Evolutionary conservation across 1,284 basidiomycete genomes (phyloP), one percentile per base, ranked within the genome.

Genomic region (Ustilago shanxiensis): DNA sequence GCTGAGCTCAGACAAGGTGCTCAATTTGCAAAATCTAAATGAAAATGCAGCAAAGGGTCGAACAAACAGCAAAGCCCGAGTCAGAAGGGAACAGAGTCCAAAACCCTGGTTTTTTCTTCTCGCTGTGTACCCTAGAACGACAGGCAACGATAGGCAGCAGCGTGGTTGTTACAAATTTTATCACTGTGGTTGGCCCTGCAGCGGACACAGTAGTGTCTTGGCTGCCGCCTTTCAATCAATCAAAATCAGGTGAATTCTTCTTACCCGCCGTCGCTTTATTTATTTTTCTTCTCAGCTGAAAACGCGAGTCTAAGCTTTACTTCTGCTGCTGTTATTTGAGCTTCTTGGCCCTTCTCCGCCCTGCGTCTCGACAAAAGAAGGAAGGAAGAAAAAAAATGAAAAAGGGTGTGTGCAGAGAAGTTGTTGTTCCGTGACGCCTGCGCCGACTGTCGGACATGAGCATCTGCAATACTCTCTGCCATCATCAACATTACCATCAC

Each of bases 121-220:
- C 16, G 9, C 24, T 28, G 10, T 16, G 7, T 9, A 3, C 8
- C 35, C 35, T 7, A 11, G 35, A 33, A 7, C 8, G 35, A 16
- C 35, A 37, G 8, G 35, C 35, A 37, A n/a, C 24, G 18, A 24
- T 45, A n/a, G n/a, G n/a, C n/a, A n/a, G n/a, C n/a, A n/a, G n/a
- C 29, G 49, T 50, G 28, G 28, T 50, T 50, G 49, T 28, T 29
- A 50, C 49, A 50, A 50, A 50, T 50, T 50, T 29, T 50, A 14
- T 37, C 35, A 37, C 13, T 26, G 26, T 11, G 26, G 28, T 50
- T 29, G 49, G 26, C 26, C 26, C 26, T 22, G 49, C 49, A 50
- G 24, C 16, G 26, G 22, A 26, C 16, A 18, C 49, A 26, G n/a
- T n/a, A n/a, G n/a, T n/a, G 11, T 6, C 24, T 49, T 49, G 47